A percentile compares a stretch with the other conserved stretches of the same genome.
These are phyloP conservation scores for Sarcomyxa edulis DNA, from an alignment of 768 basidiomycete species.

Conservation along the genomic window DNA sequence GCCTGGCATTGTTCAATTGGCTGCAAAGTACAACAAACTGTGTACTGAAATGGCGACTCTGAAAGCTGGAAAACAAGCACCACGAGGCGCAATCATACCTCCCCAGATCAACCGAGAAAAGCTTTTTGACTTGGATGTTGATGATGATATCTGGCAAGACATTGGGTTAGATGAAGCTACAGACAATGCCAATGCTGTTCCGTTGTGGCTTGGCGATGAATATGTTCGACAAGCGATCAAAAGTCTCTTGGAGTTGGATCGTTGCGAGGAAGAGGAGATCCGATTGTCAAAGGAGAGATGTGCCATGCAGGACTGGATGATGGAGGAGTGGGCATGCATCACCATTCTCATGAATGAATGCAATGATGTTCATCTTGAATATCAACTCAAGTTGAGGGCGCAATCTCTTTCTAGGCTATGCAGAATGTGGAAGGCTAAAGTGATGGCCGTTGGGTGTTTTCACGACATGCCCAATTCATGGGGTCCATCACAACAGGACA, in stretches of 20 bases:
- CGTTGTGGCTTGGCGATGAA: conserved; percentile 23
- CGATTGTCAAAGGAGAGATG: conserved; percentile 12
- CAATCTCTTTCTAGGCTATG: no score
- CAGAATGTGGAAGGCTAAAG: no score
- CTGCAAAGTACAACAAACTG: conserved; percentile 21
- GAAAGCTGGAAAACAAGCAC: conserved; percentile 16
- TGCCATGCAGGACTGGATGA: conserved; percentile 19
- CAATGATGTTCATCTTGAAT: no score
- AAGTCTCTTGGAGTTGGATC: conserved; percentile 18
- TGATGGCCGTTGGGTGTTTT: no score
- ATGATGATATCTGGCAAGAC: conserved; percentile 30
- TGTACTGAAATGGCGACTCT: conserved; percentile 16
- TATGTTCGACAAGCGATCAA: conserved; percentile 21
- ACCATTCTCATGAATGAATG: no score
- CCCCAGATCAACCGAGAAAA: conserved; percentile 12
- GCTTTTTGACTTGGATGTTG: conserved; percentile 27
- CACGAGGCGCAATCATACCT: conserved; percentile 16
- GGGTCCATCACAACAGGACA: no score
- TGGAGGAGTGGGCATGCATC: conserved; percentile 17
- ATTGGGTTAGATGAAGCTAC: conserved; percentile 20
- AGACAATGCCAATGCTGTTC: conserved; percentile 5
- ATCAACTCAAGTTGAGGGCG: no score
- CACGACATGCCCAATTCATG: no score
- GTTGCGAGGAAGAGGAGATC: conserved; percentile 20
- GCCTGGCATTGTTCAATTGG: conserved; percentile 19